Evolutionary conservation across 2,329 filamentous ascomycete species (phyloP), one percentile per base, ranked within the genome.

Genomic region (Fusarium sp.): DNA sequence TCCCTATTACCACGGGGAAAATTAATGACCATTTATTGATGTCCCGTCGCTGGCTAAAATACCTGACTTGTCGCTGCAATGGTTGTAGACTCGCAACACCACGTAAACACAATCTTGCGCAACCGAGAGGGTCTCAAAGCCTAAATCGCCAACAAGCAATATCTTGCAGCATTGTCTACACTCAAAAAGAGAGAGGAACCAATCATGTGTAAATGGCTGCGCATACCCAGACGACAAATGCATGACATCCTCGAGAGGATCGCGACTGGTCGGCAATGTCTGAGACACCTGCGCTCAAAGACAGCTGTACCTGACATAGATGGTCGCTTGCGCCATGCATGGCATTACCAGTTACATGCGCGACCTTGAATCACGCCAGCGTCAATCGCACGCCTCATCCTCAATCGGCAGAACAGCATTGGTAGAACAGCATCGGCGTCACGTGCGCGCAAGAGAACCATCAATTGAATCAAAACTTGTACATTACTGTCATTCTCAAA

Each of bases 401-500:
- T 25, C 20, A 44, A 25, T 1, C 20, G 27, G 14, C 27, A 27
- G 2, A 27, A 8, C 1, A 27, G 3, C 27, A n/a, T n/a, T n/a
- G n/a, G 23, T 6, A 33, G 27, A 31, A 6, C 29, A 8, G 14
- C 18, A 44, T 2, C 10, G 6, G 1, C 25, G 11, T 51, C 16
- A 51, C 11, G 8, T 29, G 9, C 6, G 29, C 5, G 6, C 10
- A 33, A 31, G 25, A 3, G 8, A 11, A 49, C 2, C 23, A 13
- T 18, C 8, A 38, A 13, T 54, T 25, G 13, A 16, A 16, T 55
- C 34, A 23, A 14, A 38, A 46, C 42, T n/a, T 46, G 23, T 25
- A 1, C 42, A 46, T 29, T 18, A 56, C 34, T 44, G 51, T 64
- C 67, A 68, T 68, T 69, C 67, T 70, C 59, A 68, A 51, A 58